These are phyloP conservation scores for Fusarium domesticum DNA, from an alignment of 2,329 filamentous ascomycete species.

Conservation along the genomic window DNA sequence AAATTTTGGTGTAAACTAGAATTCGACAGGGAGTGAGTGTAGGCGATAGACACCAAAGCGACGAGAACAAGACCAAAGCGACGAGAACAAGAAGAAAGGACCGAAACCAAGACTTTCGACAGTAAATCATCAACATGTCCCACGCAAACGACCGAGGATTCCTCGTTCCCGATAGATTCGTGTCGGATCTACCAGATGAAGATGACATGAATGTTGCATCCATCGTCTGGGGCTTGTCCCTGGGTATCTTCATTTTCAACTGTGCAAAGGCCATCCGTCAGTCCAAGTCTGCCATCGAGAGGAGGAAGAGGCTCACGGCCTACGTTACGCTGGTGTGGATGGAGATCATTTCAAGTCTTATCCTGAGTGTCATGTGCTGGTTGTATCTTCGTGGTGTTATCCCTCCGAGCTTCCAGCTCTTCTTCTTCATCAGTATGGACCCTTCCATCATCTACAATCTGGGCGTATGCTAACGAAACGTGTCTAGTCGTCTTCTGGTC, in stretches of 20 bases:
- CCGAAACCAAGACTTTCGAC: background rate
- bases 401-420: conserved; percentile 32
- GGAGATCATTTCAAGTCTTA: conserved; percentile 20
- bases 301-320: conserved; percentile 18
- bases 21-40: background rate
- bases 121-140: background rate
- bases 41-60: no score
- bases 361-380: conserved; percentile 23
- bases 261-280: conserved; percentile 21
- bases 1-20: background rate
- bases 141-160: conserved; percentile 14
- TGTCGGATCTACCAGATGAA: conserved; percentile 7
- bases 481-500: conserved; percentile 29
- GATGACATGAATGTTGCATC: conserved; percentile 25
- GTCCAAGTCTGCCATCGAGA: conserved; percentile 11
- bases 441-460: conserved; percentile 5
- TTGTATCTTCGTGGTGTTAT: conserved; percentile 19
- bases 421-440: conserved; percentile 27
- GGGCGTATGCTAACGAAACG: conserved; percentile 2
- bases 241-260: conserved; percentile 24
- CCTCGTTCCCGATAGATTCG: conserved; percentile 20
- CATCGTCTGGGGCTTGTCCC: conserved; percentile 23
- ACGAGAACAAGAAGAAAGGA: background rate
- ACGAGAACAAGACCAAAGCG: background rate
- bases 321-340: conserved; percentile 22